Evolutionary conservation across 2,329 filamentous ascomycete genomes (phyloP), one percentile per base, ranked within the genome.

Genomic region (Pseudogymnoascus sp.): DNA sequence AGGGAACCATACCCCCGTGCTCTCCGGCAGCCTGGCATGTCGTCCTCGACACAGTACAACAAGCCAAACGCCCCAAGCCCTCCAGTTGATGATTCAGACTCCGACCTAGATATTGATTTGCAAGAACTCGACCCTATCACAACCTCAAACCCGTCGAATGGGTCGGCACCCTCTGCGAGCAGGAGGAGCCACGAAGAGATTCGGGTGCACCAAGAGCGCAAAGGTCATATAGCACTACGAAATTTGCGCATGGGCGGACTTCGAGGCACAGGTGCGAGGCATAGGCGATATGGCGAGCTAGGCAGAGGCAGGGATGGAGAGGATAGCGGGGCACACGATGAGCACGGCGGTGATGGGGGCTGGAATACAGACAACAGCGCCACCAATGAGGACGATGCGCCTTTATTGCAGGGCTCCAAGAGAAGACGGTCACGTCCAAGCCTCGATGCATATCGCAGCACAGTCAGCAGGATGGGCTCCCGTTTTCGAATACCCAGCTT

Each of bases 91-190:
- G 89, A 92, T 73, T 90, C 87, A 73, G 89, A 93, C 74, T 90
- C 88, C 60, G 78, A 93, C 73, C 84, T 88, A 69, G 88, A 90
- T 66, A 81, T 95, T 71, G 89, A 93, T 70, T 82, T 91, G 69
- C 83, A 91, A 71, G 90, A 93, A 79, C 86, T 95, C 68, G 89
- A 93, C 72, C 89, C 90, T 62, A 63, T 75, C 64, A 70, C 68
- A 40, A 71, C 65, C 53, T 68, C 70, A 35, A 70, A 62, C 61
- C 65, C 68, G 3, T 53, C 68, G 12, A 65, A 67, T 38, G 64
- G 66, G 60, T 68, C 69, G 19, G 60, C 65, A 33, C 71, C 71
- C 28, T 65, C 69, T 22, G 69, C 69, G 62, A 68, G 70, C n/a
- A 66, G 70, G 63, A 72, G 68, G 61, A 65, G 66, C 37, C 65